Evolutionary conservation across 2,329 filamentous ascomycete genomes (phyloP).

Genomic region (Knoxdaviesia capensis): DNA sequence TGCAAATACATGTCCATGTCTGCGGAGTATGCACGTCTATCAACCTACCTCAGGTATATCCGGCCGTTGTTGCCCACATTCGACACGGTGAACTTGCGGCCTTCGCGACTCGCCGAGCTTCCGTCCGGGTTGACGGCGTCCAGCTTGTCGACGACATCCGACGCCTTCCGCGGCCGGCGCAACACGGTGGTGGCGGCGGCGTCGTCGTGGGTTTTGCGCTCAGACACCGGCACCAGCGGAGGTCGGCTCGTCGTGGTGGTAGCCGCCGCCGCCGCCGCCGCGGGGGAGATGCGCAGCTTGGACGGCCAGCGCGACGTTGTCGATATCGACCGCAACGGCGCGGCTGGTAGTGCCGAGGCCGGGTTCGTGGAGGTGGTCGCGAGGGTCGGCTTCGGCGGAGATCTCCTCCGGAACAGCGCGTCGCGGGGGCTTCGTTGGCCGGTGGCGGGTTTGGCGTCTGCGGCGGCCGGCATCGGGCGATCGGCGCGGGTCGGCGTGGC

Average conservation of each 20-base stretch:
- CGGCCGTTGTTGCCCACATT: conserved; percentile 70
- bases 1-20: neutral
- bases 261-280: too few species aligned
- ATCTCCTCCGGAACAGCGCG: neutral
- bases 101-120: conserved; percentile 39
- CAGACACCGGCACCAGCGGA: conserved; percentile 8
- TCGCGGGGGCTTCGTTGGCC: neutral
- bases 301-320: conserved; percentile 4
- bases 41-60: conserved; percentile 56
- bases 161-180: conserved; percentile 24
- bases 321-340: neutral
- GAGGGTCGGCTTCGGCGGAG: neutral
- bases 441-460: neutral
- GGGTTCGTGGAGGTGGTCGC: neutral
- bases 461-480: neutral
- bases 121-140: conserved; percentile 37
- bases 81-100: conserved; percentile 56
- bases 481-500: neutral
- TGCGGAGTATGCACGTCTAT: neutral
- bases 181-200: conserved; percentile 14
- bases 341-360: neutral
- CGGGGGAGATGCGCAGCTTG: too few species aligned
- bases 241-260: too few species aligned
- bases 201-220: conserved; percentile 23
- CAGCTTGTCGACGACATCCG: conserved; percentile 31